These are phyloP conservation scores for Prunus mume DNA, from an alignment of 306 rosid species.

Conservation along the genomic window DNA sequence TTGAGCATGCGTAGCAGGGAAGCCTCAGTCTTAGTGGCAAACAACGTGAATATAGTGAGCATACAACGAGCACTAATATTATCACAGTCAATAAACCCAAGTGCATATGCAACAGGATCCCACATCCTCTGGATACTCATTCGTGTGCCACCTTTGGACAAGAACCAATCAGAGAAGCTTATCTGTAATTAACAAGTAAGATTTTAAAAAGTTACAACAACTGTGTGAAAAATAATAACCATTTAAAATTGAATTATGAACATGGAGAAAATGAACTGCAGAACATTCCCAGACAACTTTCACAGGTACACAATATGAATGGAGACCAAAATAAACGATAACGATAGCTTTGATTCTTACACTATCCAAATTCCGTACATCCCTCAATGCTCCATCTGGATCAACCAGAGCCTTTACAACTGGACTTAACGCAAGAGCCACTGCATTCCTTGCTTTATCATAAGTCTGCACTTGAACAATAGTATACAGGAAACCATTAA, in stretches of 20 bases:
- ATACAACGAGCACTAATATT: conserved; percentile 98
- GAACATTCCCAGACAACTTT: not conserved
- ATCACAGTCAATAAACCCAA: conserved; percentile 98
- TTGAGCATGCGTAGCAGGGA: conserved; percentile 94
- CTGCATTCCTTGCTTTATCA: conserved; percentile 95
- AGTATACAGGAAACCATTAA: conserved; percentile 14
- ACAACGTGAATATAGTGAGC: conserved; percentile 96
- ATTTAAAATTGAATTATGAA: not conserved
- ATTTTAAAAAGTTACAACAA: conserved; percentile 3
- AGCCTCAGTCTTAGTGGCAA: conserved; percentile 98
- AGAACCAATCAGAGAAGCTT: conserved; percentile 97
- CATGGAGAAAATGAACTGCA: not conserved
- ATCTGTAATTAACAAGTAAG: conserved; percentile 48
- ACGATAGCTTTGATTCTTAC: conserved; percentile 48
- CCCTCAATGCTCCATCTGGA: conserved; percentile 93
- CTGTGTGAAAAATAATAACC: not conserved
- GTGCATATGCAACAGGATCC: conserved; percentile 99
- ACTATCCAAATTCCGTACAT: conserved; percentile 80
- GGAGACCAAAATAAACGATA: conserved; percentile 4
- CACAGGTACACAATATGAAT: conserved; percentile 13
- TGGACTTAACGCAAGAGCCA: conserved; percentile 97
- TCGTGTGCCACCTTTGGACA: conserved; percentile 98
- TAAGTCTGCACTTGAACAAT: conserved; percentile 59
- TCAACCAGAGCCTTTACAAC: conserved; percentile 94
- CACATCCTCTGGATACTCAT: conserved; percentile 83